These are phyloP conservation scores for Phytophthora megakarya DNA, from an alignment of 352 stramenopile species.

Conservation along the genomic window DNA sequence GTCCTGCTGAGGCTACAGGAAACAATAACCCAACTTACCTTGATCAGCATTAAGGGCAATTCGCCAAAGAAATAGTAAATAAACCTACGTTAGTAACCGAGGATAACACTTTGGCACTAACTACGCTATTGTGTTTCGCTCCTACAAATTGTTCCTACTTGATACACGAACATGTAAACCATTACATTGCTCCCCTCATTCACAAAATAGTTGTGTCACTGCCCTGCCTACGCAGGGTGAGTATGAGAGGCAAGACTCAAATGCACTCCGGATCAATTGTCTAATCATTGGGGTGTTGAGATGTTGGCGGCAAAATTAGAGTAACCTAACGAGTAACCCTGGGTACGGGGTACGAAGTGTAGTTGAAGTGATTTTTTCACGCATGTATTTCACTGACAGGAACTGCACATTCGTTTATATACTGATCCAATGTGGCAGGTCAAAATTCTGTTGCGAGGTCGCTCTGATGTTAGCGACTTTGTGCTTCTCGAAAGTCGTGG, in stretches of 20 bases:
- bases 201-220: slow-evolving; percentile 32
- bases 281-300: slow-evolving; percentile 39
- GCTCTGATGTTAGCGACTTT: background rate
- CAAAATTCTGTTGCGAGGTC: background rate
- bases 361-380: too few relatives aligned
- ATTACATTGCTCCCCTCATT: slow-evolving; percentile 40
- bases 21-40: too few relatives aligned
- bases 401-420: background rate
- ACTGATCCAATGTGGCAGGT: background rate
- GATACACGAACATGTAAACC: too few relatives aligned
- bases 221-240: slow-evolving; percentile 37
- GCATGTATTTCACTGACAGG: slow-evolving; percentile 3
- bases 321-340: slow-evolving; percentile 1
- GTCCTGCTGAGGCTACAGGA: background rate
- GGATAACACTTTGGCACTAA: too few relatives aligned
- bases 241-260: slow-evolving; percentile 41
- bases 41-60: too few relatives aligned
- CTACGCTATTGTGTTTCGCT: too few relatives aligned
- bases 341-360: slow-evolving; percentile 6
- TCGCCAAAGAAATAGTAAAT: background rate
- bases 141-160: too few relatives aligned
- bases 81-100: too few relatives aligned
- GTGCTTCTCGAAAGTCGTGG: background rate
- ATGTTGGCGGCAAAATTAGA: background rate
- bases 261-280: slow-evolving; percentile 48